Percentiles rank a stretch among this genome's conserved stretches.
These are phyloP conservation scores for Paramecium primaurelia DNA, from an alignment of 73 alveolate species.

Conservation along the genomic window DNA sequence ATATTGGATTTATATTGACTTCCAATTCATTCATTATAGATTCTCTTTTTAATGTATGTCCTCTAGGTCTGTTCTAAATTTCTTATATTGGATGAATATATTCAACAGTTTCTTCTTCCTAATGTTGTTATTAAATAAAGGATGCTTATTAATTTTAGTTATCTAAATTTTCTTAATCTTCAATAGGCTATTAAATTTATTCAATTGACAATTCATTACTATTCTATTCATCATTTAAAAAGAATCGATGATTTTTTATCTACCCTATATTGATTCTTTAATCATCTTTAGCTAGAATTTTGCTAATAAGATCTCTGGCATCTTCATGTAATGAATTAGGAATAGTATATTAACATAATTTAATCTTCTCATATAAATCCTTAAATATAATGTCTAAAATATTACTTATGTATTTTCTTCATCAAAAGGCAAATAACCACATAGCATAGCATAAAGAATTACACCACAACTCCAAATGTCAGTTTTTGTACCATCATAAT, in stretches of 20 bases:
- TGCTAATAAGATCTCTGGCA: slow-evolving; percentile 60
- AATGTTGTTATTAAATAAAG: neutral
- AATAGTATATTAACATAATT: slow-evolving; percentile 72
- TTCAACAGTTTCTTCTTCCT: neutral
- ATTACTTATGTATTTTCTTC: slow-evolving; percentile 77
- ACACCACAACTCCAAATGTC: slow-evolving; percentile 96
- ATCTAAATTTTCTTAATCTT: neutral
- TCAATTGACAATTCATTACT: neutral
- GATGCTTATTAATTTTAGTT: neutral
- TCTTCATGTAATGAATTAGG: slow-evolving; percentile 69
- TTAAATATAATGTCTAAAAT: neutral
- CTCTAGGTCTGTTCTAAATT: neutral
- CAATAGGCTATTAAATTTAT: neutral
- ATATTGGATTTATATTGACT: neutral
- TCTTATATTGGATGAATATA: neutral
- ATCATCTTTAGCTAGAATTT: neutral
- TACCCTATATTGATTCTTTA: neutral
- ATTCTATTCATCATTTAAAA: neutral
- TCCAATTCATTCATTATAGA: neutral
- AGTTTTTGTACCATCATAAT: slow-evolving; percentile 70
- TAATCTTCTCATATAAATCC: slow-evolving; percentile 79
- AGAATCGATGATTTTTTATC: neutral
- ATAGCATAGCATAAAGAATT: slow-evolving; percentile 88
- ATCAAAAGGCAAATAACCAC: slow-evolving; percentile 95
- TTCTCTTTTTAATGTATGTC: slow-evolving; percentile 3